Percentiles rank a stretch among this genome's conserved stretches.
Evolutionary conservation across 2,329 filamentous ascomycete genomes (phyloP).

Genomic region (Phoma sp.): DNA sequence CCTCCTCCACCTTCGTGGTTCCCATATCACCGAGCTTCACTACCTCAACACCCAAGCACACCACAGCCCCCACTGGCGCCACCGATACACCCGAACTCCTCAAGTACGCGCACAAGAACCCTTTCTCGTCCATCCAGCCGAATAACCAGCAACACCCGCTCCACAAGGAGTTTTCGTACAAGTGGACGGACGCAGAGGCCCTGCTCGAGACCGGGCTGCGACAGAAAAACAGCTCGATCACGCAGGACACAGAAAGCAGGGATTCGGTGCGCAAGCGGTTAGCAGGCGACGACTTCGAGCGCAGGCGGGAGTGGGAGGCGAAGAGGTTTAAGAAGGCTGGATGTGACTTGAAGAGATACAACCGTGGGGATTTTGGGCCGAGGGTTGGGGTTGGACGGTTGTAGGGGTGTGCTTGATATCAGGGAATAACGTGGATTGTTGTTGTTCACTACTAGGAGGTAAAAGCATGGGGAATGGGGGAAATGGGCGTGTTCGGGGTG

Average conservation of each 20-base stretch:
- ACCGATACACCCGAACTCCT: constrained; percentile 31
- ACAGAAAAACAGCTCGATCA: not conserved
- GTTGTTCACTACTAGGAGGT: not conserved
- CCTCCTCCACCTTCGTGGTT: constrained; percentile 30
- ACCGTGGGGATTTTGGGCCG: constrained; percentile 46
- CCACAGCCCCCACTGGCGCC: not conserved
- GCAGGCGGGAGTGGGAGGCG: constrained; percentile 40
- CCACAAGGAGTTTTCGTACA: constrained; percentile 39
- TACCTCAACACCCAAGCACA: not conserved
- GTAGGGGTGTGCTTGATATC: constrained; percentile 10
- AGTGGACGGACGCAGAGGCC: constrained; percentile 36
- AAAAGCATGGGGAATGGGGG: constrained; percentile 9
- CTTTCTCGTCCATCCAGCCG: constrained; percentile 34
- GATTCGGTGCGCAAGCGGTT: constrained; percentile 33
- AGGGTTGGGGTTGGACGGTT: constrained; percentile 43
- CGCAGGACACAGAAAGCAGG: constrained; percentile 24
- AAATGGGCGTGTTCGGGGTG: not conserved
- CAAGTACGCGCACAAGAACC: constrained; percentile 37
- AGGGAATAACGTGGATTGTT: no score
- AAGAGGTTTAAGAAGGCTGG: constrained; percentile 43
- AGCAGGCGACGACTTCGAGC: constrained; percentile 34
- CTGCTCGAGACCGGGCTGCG: constrained; percentile 28
- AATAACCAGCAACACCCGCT: constrained; percentile 33
- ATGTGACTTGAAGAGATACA: constrained; percentile 42
- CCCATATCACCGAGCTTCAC: constrained; percentile 23